Evolutionary conservation across 108 stramenopile genomes (phyloP).

Genomic region (Licmophora abbreviata): DNA sequence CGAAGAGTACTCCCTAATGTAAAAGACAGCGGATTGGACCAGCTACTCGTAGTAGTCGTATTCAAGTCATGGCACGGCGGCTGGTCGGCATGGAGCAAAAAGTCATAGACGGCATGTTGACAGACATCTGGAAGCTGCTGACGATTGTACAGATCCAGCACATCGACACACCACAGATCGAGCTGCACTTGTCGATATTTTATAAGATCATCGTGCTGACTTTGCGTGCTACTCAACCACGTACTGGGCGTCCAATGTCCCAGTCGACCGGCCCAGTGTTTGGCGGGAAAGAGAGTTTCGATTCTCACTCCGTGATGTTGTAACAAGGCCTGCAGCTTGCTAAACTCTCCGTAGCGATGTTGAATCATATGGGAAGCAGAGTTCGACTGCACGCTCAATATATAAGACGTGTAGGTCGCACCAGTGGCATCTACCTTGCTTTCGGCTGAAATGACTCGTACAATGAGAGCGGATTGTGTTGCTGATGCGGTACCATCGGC

Average conservation of each 20-base stretch:
- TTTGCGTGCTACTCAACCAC: slow-evolving; percentile 12
- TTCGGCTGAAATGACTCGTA: slow-evolving; percentile 38
- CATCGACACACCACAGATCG: slow-evolving; percentile 52
- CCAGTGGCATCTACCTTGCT: slow-evolving; percentile 31
- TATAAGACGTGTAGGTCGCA: slow-evolving; percentile 40
- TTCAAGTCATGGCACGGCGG: slow-evolving; percentile 35
- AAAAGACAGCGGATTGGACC: slow-evolving; percentile 47
- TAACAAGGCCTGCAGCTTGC: slow-evolving; percentile 32
- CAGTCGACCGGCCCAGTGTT: slow-evolving; percentile 43
- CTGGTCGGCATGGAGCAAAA: slow-evolving; percentile 24
- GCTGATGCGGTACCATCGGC: too few relatives aligned
- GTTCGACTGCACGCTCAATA: slow-evolving; percentile 21
- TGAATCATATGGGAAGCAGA: slow-evolving; percentile 15
- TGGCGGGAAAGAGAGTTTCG: slow-evolving; percentile 37
- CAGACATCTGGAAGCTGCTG: slow-evolving; percentile 11
- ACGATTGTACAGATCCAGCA: slow-evolving; percentile 26
- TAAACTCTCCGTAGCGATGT: slow-evolving; percentile 65
- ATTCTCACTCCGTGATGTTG: slow-evolving; percentile 18
- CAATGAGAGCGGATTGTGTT: too few relatives aligned
- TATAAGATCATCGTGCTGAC: slow-evolving; percentile 27
- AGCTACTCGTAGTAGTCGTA: not conserved
- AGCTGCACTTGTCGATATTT: slow-evolving; percentile 36
- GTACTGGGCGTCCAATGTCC: slow-evolving; percentile 48
- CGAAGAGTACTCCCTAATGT: slow-evolving; percentile 48
- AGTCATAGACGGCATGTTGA: slow-evolving; percentile 22